Evolutionary conservation across 495 filamentous ascomycete genomes (phyloP).

Genomic region (Neurospora sp.): DNA sequence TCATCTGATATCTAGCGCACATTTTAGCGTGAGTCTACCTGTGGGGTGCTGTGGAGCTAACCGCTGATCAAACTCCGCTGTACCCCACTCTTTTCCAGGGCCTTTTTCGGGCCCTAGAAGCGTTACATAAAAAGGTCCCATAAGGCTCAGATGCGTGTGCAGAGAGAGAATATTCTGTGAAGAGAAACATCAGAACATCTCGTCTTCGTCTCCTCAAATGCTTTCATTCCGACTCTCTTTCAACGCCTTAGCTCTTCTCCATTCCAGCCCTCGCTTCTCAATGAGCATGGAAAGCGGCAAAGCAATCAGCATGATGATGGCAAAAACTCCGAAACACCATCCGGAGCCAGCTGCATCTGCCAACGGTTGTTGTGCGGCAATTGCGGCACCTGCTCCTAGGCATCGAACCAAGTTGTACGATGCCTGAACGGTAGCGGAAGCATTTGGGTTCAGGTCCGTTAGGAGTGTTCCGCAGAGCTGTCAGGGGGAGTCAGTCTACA

Average conservation of each 20-base stretch:
- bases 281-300: neutral
- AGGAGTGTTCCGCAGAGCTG: constrained; percentile 12
- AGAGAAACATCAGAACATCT: neutral
- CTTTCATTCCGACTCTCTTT: neutral
- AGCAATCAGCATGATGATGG: neutral
- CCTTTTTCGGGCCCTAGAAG: neutral
- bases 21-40: no score
- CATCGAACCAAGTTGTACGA: constrained; percentile 9
- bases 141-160: neutral
- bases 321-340: constrained; percentile 10
- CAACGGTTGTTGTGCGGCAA: constrained; percentile 7
- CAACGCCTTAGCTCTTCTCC: neutral
- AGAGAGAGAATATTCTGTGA: neutral
- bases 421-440: constrained; percentile 7
- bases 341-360: constrained; percentile 5
- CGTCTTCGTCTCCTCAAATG: neutral
- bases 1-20: constrained; percentile 6
- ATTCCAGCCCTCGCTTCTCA: neutral
- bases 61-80: no score
- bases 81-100: no score
- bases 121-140: neutral
- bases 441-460: constrained; percentile 19
- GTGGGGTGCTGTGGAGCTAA: neutral
- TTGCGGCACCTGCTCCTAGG: constrained; percentile 2
- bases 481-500: no score